A percentile compares a stretch with the other conserved stretches of the same genome.
Evolutionary conservation across 2,329 filamentous ascomycete genomes (phyloP).

Genomic region (Fusarium equiseti): DNA sequence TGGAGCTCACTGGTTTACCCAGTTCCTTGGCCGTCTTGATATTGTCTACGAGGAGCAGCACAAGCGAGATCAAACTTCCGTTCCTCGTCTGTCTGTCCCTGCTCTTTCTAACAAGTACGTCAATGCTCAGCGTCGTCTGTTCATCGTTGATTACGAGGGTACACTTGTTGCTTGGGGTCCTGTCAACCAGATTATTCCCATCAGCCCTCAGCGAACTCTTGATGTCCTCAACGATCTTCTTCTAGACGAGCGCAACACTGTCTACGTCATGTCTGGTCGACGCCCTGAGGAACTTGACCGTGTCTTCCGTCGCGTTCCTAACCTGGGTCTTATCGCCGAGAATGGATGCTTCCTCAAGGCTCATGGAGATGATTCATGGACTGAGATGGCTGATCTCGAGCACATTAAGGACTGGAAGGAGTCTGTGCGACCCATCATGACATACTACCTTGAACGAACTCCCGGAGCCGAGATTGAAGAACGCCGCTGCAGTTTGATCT

Average conservation of each 20-base stretch:
- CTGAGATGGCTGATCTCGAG: conserved; percentile 78
- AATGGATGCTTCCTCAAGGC: conserved; percentile 92
- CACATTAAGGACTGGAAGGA: conserved; percentile 84
- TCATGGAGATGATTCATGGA: conserved; percentile 77
- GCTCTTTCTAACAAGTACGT: conserved; percentile 75
- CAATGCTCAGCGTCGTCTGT: conserved; percentile 75
- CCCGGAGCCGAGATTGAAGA: conserved; percentile 91
- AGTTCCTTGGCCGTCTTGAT: conserved; percentile 77
- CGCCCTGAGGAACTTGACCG: conserved; percentile 89
- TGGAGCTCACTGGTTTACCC: conserved; percentile 86
- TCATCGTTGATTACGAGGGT: conserved; percentile 94
- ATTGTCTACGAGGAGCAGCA: conserved; percentile 87
- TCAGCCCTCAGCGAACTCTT: conserved; percentile 85
- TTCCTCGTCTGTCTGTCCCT: conserved; percentile 83
- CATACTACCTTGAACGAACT: conserved; percentile 90
- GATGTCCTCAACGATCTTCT: conserved; percentile 86
- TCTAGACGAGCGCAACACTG: conserved; percentile 81
- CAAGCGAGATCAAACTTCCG: conserved; percentile 83
- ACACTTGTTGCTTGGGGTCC: conserved; percentile 90
- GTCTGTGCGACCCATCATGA: conserved; percentile 83
- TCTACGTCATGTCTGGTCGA: conserved; percentile 94
- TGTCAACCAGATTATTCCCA: conserved; percentile 84
- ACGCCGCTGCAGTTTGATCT: conserved; percentile 90
- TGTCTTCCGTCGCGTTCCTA: conserved; percentile 84
- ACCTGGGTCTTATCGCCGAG: conserved; percentile 90